Base-by-base conservation (phyloP, 768 basidiomycete species). In the Naganishia friedmannii region DNA sequence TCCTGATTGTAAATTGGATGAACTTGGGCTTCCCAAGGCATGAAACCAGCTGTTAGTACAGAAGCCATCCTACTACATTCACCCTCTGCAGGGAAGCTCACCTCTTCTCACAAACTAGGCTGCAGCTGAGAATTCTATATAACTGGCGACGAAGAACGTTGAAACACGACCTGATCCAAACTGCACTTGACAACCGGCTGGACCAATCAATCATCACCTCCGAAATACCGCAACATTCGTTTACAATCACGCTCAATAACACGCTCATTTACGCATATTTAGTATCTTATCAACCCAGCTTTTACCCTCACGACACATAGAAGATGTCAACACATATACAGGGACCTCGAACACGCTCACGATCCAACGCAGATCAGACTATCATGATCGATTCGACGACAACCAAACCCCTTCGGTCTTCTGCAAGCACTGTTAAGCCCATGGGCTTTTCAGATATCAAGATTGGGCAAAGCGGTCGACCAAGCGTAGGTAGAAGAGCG, bases 291-390 rank as follows among this genome's bases (percentile, higher is more conserved):
- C 42, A 19, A 31, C 15, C 26, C 26, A 37, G 42, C 42, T 17
- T 15, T 63, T 45, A 63, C 60, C 34, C 17, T 26, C 37, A 46
- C 39, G 42, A 45, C 42, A 2, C 3, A 63, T 8, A 42, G 7
- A 63, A 42, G 31, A 63, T 63, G 60, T 45, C 60, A 15, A 28
- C 1, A 17, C 37, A 63, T 23, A 23, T 23, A n/a, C 42, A 63
- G 6, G 60, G 60, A n/a, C 60, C 60, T 5, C 60, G 60, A 63
- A 63, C 60, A 29, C 37, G 60, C 8, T 63, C 60, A 28, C 39
- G 60, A 29, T 42, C 39, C 12, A 63, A 26, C 26, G 39, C 60
- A n/a, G 60, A 63, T 45, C 39, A 63, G 12, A 19, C 39, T 15
- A 26, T 42, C 23, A 31, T 39, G 15, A 63, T 15, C 17, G 60